phyloP scores from a whole-genome alignment of 345 rosid genomes.

The Anacardium occidentale region DNA sequence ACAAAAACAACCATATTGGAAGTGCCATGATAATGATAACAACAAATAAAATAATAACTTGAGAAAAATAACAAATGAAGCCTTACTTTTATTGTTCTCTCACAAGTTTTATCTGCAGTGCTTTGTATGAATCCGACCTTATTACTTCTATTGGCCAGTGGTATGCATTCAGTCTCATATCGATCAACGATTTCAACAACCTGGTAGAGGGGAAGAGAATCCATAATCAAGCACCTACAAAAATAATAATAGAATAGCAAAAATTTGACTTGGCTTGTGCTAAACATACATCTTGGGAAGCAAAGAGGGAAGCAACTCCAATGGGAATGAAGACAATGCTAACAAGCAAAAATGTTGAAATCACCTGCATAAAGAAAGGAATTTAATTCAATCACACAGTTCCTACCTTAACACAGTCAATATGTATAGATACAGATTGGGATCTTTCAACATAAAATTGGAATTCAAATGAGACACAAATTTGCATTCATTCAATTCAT shows the following conservation, averaged over 20 bases:
- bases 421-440: background rate
- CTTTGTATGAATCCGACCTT: conserved; percentile 66
- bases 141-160: conserved; percentile 40
- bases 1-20: background rate
- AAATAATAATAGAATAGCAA: conserved; percentile 8
- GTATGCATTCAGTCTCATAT: conserved; percentile 73
- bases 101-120: conserved; percentile 48
- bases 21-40: background rate
- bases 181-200: conserved; percentile 90
- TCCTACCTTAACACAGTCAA: background rate
- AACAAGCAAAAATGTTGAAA: conserved; percentile 81
- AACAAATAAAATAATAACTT: background rate
- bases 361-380: conserved; percentile 53
- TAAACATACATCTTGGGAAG: conserved; percentile 78
- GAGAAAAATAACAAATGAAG: background rate
- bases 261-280: background rate
- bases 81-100: conserved; percentile 53
- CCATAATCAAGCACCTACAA: conserved; percentile 14
- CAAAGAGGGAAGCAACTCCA: conserved; percentile 85
- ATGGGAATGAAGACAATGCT: conserved; percentile 92
- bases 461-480: background rate
- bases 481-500: background rate
- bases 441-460: background rate
- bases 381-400: background rate
- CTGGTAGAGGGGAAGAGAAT: conserved; percentile 36